A percentile compares a stretch with the other conserved stretches of the same genome.
Evolutionary conservation across 139 green algal species (phyloP).

Genomic region (Astrephomene gubernaculifera): DNA sequence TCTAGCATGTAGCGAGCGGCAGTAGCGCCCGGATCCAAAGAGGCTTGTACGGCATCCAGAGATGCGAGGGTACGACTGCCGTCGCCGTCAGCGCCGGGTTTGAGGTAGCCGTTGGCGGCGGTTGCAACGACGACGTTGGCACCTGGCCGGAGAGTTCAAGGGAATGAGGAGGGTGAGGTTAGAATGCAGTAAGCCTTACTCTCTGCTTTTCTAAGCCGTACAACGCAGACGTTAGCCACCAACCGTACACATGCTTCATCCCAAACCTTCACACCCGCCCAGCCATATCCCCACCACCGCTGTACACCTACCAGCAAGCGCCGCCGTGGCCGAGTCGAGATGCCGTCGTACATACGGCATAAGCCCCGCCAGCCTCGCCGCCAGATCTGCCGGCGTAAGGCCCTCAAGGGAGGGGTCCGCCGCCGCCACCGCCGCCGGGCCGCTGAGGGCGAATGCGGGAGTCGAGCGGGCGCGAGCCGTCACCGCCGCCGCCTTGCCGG

Average conservation of each 20-base stretch:
- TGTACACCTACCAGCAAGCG: not conserved
- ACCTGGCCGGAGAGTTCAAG: not conserved
- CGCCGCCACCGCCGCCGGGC: not conserved
- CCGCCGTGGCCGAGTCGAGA: slow-evolving; percentile 31
- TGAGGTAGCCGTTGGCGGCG: not conserved
- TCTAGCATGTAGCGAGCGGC: not conserved
- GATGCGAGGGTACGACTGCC: not conserved
- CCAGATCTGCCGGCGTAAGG: not conserved
- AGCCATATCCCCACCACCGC: too few species aligned
- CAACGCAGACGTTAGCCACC: not conserved
- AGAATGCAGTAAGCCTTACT: too few species aligned
- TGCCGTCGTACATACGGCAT: slow-evolving; percentile 6
- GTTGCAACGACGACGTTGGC: not conserved
- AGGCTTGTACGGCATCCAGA: slow-evolving; percentile 19
- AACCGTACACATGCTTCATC: too few species aligned
- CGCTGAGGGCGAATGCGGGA: not conserved
- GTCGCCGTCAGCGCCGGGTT: not conserved
- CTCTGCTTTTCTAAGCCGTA: too few species aligned
- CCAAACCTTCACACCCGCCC: too few species aligned
- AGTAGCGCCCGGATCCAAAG: not conserved
- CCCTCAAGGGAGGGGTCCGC: slow-evolving; percentile 15
- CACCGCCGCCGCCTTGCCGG: slow-evolving; percentile 9
- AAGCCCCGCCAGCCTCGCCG: not conserved
- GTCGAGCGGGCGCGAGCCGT: not conserved
- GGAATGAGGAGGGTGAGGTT: too few species aligned